Percentiles rank a stretch among this genome's conserved stretches.
Evolutionary conservation across 352 stramenopile species (phyloP).

Genomic region (Phytophthora gonapodyides): DNA sequence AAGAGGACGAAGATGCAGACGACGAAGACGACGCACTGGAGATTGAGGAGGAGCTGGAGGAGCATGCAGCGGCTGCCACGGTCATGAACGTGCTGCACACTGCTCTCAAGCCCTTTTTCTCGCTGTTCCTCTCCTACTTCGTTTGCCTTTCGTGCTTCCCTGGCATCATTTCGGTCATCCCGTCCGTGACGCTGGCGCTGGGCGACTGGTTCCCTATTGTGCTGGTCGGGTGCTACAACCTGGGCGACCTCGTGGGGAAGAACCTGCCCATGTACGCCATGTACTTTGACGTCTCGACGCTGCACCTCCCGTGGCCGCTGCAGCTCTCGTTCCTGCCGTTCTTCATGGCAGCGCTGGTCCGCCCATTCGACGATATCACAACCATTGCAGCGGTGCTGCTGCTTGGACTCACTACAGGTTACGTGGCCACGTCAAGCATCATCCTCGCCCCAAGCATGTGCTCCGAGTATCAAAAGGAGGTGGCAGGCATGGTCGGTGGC

Average conservation of each 20-base stretch:
- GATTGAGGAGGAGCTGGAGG: conserved; percentile 36
- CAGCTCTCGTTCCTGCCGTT: conserved; percentile 74
- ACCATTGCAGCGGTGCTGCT: conserved; percentile 58
- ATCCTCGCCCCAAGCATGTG: conserved; percentile 78
- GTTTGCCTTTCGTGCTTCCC: conserved; percentile 82
- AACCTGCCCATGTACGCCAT: conserved; percentile 72
- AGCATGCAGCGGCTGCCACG: conserved; percentile 49
- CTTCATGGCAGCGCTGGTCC: conserved; percentile 61
- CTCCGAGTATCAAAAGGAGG: conserved; percentile 78
- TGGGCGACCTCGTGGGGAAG: conserved; percentile 82
- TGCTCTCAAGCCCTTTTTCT: conserved; percentile 78
- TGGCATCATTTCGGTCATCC: conserved; percentile 74
- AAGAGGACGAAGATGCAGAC: conserved; percentile 30
- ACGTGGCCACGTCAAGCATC: conserved; percentile 79
- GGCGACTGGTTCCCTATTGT: conserved; percentile 81
- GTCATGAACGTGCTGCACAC: conserved; percentile 63
- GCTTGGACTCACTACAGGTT: conserved; percentile 71
- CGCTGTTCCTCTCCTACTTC: conserved; percentile 78
- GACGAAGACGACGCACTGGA: conserved; percentile 48
- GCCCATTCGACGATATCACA: conserved; percentile 59
- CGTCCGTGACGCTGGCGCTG: conserved; percentile 57
- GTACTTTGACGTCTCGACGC: conserved; percentile 68
- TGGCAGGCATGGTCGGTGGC: conserved; percentile 74
- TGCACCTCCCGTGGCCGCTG: conserved; percentile 69
- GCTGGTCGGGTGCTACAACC: conserved; percentile 74